Evolutionary conservation across 768 basidiomycete species (phyloP).

Genomic region (Trametes cingulata): DNA sequence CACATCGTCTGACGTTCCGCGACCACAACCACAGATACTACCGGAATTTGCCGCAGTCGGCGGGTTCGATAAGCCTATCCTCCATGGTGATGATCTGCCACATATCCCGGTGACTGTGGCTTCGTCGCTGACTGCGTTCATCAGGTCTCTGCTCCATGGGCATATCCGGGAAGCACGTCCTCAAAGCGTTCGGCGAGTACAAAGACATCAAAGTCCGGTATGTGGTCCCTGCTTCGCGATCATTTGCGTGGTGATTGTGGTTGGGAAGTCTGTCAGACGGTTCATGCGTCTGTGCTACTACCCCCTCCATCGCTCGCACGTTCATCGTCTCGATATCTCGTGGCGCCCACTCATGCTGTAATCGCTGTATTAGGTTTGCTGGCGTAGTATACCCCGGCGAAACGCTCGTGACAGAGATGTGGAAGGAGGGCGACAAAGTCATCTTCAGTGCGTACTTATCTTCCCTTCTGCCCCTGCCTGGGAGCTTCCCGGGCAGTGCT

Average conservation of each 20-base stretch:
- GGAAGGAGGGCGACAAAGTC: slow-evolving; percentile 91
- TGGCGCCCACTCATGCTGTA: slow-evolving; percentile 1
- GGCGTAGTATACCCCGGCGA: slow-evolving; percentile 95
- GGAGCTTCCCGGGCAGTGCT: background rate
- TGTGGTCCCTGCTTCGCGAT: slow-evolving; percentile 27
- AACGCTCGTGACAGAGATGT: slow-evolving; percentile 95
- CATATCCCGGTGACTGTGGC: background rate
- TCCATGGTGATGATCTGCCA: slow-evolving; percentile 52
- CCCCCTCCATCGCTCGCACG: background rate
- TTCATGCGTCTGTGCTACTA: background rate
- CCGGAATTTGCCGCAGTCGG: slow-evolving; percentile 94
- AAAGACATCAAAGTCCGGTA: slow-evolving; percentile 95
- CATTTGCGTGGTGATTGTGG: background rate
- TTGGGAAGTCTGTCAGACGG: background rate
- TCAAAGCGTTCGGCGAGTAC: slow-evolving; percentile 82
- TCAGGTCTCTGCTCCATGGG: slow-evolving; percentile 88
- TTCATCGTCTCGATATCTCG: background rate
- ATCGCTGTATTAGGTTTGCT: slow-evolving; percentile 57
- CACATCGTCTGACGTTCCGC: background rate
- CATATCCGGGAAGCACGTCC: slow-evolving; percentile 88
- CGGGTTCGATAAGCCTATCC: slow-evolving; percentile 90
- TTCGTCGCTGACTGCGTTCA: background rate
- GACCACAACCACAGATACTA: slow-evolving; percentile 53
- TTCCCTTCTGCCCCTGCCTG: background rate
- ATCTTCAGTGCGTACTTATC: slow-evolving; percentile 75